Conservation (phyloP, 331 rosid genomes). For the Erythrophleum ivorense region DNA sequence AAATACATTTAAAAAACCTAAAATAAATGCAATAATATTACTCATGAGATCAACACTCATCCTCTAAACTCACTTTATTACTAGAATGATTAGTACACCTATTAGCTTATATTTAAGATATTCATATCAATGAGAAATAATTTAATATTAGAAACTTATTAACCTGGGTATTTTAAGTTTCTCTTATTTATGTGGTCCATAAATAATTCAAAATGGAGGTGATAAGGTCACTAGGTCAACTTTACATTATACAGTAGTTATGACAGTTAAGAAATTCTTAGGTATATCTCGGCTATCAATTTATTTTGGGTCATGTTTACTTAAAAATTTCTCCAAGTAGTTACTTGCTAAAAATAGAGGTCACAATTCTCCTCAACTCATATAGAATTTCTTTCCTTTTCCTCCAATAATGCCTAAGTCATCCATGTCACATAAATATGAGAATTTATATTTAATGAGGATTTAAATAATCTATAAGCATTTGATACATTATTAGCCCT, state of each 20-base stretch:
- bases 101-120: neutral
- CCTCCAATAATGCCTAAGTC: constrained; percentile 97
- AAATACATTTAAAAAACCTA: too few species aligned
- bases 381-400: constrained; percentile 83
- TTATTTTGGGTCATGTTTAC: neutral
- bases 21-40: too few species aligned
- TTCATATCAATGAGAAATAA: neutral
- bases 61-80: neutral
- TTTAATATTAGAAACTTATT: neutral
- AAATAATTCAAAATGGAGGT: neutral
- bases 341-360: constrained; percentile 91
- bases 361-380: constrained; percentile 94
- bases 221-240: neutral
- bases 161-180: neutral
- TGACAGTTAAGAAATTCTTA: neutral
- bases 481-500: constrained; percentile 75
- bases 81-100: neutral
- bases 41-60: too few species aligned
- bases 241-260: constrained; percentile 1
- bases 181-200: neutral
- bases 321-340: neutral
- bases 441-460: constrained; percentile 83
- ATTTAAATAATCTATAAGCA: constrained; percentile 82
- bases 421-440: constrained; percentile 97
- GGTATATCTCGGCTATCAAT: neutral